These are phyloP conservation scores for Thinopyrum obtusiflorum DNA, from an alignment of 202 grass and related monocot genomes.

Conservation along the genomic window DNA sequence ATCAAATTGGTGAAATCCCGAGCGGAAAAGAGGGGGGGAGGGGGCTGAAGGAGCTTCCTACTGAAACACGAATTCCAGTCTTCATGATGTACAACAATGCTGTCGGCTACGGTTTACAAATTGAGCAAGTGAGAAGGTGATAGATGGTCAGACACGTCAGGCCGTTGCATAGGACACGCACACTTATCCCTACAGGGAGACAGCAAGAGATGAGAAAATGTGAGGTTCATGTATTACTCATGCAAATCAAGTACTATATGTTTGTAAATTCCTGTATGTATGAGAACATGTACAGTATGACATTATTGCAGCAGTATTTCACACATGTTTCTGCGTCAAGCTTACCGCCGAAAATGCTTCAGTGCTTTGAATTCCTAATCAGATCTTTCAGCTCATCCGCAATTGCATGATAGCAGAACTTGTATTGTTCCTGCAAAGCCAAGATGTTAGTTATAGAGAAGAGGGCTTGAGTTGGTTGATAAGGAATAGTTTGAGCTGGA, in stretches of 20 bases:
- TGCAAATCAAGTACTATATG: background rate
- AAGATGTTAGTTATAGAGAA: background rate
- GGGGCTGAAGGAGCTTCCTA: background rate
- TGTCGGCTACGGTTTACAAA: background rate
- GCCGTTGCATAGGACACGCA: background rate
- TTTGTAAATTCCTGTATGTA: background rate
- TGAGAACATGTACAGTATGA: background rate
- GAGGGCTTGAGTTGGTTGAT: background rate
- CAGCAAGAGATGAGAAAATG: background rate
- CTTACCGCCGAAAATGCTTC: background rate
- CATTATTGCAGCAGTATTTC: background rate
- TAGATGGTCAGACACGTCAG: background rate
- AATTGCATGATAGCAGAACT: conserved; percentile 68
- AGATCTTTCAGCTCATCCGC: conserved; percentile 64
- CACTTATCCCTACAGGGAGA: background rate
- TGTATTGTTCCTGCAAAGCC: conserved; percentile 72
- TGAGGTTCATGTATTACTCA: background rate
- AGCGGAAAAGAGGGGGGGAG: background rate
- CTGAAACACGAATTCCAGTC: background rate
- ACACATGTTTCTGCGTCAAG: background rate
- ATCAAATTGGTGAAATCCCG: background rate
- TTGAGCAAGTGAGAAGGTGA: background rate
- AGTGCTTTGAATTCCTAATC: conserved; percentile 28
- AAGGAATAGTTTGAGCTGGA: background rate
- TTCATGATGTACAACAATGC: conserved; percentile 17